Conservation (phyloP, 192 early-diverging fungal genomes). For the Backusella luteola region DNA sequence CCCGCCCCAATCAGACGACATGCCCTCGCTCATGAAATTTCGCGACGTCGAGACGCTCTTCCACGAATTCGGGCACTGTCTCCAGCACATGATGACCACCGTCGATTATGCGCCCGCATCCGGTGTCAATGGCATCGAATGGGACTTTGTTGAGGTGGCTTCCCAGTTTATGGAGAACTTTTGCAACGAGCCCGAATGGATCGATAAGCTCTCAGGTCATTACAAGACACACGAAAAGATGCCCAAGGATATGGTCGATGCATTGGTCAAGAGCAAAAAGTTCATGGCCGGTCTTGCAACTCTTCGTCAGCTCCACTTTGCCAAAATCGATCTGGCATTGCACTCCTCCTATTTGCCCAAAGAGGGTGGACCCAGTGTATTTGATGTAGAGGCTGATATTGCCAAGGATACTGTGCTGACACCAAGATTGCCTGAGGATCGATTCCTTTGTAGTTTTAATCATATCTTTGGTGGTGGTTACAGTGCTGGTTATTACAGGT, state of each 20-base stretch:
- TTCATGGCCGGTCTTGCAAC: conserved; percentile 52
- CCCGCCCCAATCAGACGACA: conserved; percentile 35
- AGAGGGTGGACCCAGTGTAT: conserved; percentile 33
- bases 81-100: conserved; percentile 59
- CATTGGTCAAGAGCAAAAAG: conserved; percentile 44
- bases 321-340: conserved; percentile 49
- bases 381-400: conserved; percentile 54
- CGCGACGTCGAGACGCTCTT: conserved; percentile 60
- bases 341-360: conserved; percentile 38
- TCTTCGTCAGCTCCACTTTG: conserved; percentile 55
- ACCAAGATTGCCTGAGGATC: conserved; percentile 46
- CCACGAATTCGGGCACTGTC: conserved; percentile 64
- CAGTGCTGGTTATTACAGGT: conserved; percentile 57
- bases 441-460: conserved; percentile 55
- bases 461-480: conserved; percentile 64
- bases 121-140: conserved; percentile 62
- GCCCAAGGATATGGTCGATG: conserved; percentile 54
- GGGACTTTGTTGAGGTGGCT: conserved; percentile 62
- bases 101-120: conserved; percentile 59
- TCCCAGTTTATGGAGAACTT: conserved; percentile 71
- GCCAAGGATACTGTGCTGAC: conserved; percentile 43
- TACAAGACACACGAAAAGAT: conserved; percentile 52
- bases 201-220: conserved; percentile 46
- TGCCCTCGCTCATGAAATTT: conserved; percentile 57
- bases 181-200: conserved; percentile 50